Evolutionary conservation across 176 grass and related monocot species (phyloP), one percentile per base, ranked within the genome.

Genomic region (Pontederia crassipes): DNA sequence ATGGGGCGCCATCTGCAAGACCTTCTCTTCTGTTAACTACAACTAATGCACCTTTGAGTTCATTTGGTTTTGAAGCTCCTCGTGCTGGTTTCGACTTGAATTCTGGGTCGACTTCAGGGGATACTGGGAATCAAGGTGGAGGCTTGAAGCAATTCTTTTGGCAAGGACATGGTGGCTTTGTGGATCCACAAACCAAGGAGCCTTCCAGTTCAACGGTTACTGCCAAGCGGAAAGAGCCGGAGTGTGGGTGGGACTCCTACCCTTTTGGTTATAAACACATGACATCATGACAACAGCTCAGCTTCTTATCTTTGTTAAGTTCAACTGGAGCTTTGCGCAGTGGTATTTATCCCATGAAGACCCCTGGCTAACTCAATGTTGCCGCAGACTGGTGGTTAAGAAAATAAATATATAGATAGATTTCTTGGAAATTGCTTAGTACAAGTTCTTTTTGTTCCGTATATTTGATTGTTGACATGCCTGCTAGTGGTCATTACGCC

Each of bases 161-260:
- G 24, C 69, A 59, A 45, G 69, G 57, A 28, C 57, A 60, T 2
- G 18, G 47, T 35, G 24, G 57, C 18, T 52, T 46, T 26, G 51
- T 52, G 26, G 69, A 72, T 17, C 56, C 49, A 50, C 69, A 59
- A 18, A 52, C 56, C 11, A 59, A 32, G 24, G 8, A 61, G 12
- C 69, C 57, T 72, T 72, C 69, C 8, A 61, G 69, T 52, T 72
- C 69, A 8, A 27, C 11, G 0, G 2, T 15, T 11, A 17, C 48
- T 12, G 20, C 8, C 14, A 72, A 72, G 46, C 57, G 69, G 0
- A 72, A 72, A 57, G 56, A 72, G 48, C 69, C 69, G 12, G 69
- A 59, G 5, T 35, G 46, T 13, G 69, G 69, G 24, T 72, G 56
- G 69, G 56, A 72, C 12, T 24, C 46, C 0, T 27, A 18, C 40